Base-by-base conservation (phyloP, 1,139 yeast genomes). In the Pichia sp. region DNA sequence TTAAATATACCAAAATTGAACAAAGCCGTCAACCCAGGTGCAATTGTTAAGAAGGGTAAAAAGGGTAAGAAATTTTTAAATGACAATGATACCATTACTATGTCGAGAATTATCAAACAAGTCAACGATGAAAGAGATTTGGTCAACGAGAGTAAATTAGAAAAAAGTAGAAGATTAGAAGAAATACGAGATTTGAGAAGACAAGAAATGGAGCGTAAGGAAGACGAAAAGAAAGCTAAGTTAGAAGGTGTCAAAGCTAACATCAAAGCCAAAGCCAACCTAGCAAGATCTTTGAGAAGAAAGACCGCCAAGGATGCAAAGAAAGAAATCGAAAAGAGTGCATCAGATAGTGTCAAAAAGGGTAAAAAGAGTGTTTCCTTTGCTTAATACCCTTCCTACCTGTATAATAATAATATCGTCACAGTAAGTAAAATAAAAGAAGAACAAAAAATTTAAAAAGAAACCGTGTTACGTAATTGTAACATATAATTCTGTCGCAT, bases 11-110 rank as follows among this genome's bases (percentile, higher is more conserved):
- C 97, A 35, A 71, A 73, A 29, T 72, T 90, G 56, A 92, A 92
- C 62, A 81, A 75, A 55, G 87, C 97, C 8, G 73, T 90, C 38
- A 76, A 79, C 41, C 96, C 97, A 0, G 97, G 95, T 40, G 87
- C 85, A 8, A 80, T 84, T 55, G 48, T 43, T 26, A 75, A 72
- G 52, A 73, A 73, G 50, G 97, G 97, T 44, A 92, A 90, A 65
- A 92, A 90, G 67, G 97, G 97, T 44, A 92, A 92, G 69, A 83
- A 82, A 57, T 88, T 90, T 64, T 81, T 88, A 31, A 84, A 68
- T 42, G 94, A 85, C 59, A 71, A 77, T 51, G 92, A 85, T 58
- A 64, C 79, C 33, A 67, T 85, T 57, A 73, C 78, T 41, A 56
- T 81, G 60, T 76, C 72, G 51, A 73, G 95, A 63, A 72, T 92